Conservation (phyloP, 192 early-diverging fungal species). For the Coemansia interrupta region DNA sequence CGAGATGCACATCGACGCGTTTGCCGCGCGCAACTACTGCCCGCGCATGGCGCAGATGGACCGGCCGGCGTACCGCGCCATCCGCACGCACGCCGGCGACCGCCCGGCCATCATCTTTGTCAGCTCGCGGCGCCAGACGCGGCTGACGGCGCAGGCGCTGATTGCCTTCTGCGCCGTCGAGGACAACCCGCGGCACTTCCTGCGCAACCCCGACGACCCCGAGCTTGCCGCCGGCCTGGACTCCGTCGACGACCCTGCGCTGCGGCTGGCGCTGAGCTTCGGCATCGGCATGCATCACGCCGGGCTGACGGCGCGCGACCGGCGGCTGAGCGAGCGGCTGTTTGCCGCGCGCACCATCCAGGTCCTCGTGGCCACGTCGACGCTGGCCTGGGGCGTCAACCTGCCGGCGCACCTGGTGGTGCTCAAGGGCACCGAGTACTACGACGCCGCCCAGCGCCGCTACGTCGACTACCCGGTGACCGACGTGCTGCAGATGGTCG, state of each 20-base stretch:
- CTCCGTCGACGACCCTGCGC: conserved; percentile 73
- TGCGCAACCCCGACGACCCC: conserved; percentile 72
- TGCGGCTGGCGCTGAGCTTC: conserved; percentile 80
- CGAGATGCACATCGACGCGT: conserved; percentile 96
- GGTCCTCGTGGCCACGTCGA: conserved; percentile 90
- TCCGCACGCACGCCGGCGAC: conserved; percentile 87
- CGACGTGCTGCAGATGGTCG: conserved; percentile 99
- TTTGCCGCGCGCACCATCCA: conserved; percentile 95
- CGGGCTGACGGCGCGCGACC: conserved; percentile 82
- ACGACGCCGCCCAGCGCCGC: conserved; percentile 80
- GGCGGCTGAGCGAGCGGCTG: conserved; percentile 86
- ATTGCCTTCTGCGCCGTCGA: conserved; percentile 90
- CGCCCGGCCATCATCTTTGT: conserved; percentile 98
- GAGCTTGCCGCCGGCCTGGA: conserved; percentile 69
- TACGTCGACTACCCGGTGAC: conserved; percentile 98
- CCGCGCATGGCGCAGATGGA: conserved; percentile 99
- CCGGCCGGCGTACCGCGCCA: conserved; percentile 91
- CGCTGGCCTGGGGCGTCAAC: conserved; percentile 98
- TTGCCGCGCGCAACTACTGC: conserved; percentile 94
- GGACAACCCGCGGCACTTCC: conserved; percentile 86
- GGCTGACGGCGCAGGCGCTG: conserved; percentile 93
- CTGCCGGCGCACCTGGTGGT: conserved; percentile 96
- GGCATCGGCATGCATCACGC: conserved; percentile 98
- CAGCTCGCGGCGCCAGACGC: conserved; percentile 93
- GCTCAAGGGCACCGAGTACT: conserved; percentile 97